These are phyloP conservation scores for Keithomyces neogunnii DNA, from an alignment of 2,329 filamentous ascomycete genomes.

Conservation along the genomic window DNA sequence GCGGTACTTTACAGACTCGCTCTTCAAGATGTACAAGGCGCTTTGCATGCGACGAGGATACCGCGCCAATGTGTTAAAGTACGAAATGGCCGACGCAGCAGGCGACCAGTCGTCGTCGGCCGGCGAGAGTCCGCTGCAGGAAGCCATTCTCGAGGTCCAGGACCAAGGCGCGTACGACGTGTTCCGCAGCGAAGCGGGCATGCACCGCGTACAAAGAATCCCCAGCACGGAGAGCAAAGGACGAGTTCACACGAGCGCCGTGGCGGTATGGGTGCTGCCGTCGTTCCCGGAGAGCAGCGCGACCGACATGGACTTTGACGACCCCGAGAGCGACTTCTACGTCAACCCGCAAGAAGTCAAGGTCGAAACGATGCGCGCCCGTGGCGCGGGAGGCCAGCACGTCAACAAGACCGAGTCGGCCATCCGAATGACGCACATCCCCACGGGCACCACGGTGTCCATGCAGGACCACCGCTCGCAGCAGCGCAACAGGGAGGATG, in stretches of 20 bases:
- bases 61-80: conserved; percentile 63
- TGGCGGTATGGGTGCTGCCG: conserved; percentile 85
- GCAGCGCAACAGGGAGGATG: conserved; percentile 76
- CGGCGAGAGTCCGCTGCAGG: conserved; percentile 64
- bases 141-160: conserved; percentile 80
- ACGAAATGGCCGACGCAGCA: conserved; percentile 64
- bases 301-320: conserved; percentile 57
- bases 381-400: conserved; percentile 91
- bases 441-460: conserved; percentile 76
- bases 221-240: conserved; percentile 87
- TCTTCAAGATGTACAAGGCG: conserved; percentile 82
- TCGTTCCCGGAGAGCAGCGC: conserved; percentile 57
- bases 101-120: conserved; percentile 42
- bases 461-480: conserved; percentile 94
- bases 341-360: conserved; percentile 76
- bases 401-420: conserved; percentile 98
- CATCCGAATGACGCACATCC: conserved; percentile 82
- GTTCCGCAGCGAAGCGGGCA: conserved; percentile 81
- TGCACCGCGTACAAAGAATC: conserved; percentile 90
- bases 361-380: conserved; percentile 81
- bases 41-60: conserved; percentile 66
- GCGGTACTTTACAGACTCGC: conserved; percentile 76
- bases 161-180: conserved; percentile 69
- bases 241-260: conserved; percentile 86
- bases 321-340: conserved; percentile 88